Evolutionary conservation across 2,329 filamentous ascomycete genomes (phyloP).

Genomic region (Aulographum hederae): DNA sequence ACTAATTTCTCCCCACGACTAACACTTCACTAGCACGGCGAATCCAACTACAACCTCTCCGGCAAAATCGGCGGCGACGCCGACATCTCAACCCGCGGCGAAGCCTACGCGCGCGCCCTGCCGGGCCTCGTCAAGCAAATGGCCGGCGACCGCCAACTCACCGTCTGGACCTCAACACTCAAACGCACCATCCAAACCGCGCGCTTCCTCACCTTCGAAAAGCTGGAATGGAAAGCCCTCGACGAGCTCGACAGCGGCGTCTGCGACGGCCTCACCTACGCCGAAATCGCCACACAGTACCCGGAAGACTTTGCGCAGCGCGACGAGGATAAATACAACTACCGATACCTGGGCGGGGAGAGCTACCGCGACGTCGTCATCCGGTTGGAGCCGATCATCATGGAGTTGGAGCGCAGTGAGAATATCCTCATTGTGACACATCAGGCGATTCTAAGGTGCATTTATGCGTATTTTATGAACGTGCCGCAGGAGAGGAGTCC

Average conservation of each 20-base stretch:
- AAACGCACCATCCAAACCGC: constrained; percentile 84
- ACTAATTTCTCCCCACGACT: neutral
- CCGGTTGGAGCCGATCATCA: constrained; percentile 94
- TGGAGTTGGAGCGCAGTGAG: constrained; percentile 91
- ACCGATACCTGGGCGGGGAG: constrained; percentile 92
- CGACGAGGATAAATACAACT: constrained; percentile 99
- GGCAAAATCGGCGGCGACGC: constrained; percentile 91
- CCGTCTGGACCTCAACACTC: constrained; percentile 59
- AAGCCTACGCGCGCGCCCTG: constrained; percentile 70
- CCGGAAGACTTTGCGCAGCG: constrained; percentile 91
- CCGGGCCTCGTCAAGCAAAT: constrained; percentile 73
- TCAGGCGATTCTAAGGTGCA: constrained; percentile 88
- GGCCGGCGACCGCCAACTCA: constrained; percentile 57
- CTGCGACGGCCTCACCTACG: constrained; percentile 91
- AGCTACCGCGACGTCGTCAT: constrained; percentile 95
- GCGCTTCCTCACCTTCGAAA: constrained; percentile 76
- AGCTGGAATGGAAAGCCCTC: constrained; percentile 95
- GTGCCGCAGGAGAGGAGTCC: constrained; percentile 81
- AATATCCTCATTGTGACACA: constrained; percentile 97
- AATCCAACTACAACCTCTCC: constrained; percentile 78
- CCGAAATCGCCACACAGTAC: constrained; percentile 78
- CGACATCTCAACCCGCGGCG: constrained; percentile 65
- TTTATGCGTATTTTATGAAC: constrained; percentile 99
- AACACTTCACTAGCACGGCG: constrained; percentile 50
- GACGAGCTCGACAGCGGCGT: constrained; percentile 94